Base-by-base conservation (phyloP, 2,329 filamentous ascomycete genomes). In the Fusarium temperatum region DNA sequence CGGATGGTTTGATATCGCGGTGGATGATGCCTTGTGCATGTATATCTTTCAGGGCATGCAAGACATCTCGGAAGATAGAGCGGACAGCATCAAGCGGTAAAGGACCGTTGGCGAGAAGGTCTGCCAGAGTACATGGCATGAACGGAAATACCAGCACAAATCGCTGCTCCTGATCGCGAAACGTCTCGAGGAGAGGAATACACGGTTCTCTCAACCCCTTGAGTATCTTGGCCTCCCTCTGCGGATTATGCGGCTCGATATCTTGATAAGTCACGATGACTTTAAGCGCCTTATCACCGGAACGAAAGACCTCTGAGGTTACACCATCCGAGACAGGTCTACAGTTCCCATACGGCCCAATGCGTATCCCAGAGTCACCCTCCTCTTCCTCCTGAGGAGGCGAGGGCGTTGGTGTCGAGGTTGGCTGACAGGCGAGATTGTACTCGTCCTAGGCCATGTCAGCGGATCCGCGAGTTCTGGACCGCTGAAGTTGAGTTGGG, bases 1-100 rank as follows among this genome's bases (percentile, higher is more conserved):
- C 97, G 0, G 94, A 95, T 2, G 96, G 96, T 79, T 99, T 99
- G 80, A 99, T 85, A 79, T 99, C 96, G 64, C 96, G 91, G 81
- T 99, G 96, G 62, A 99, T 92, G 66, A 99, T 95, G 13, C 90
- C 92, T 30, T 90, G 84, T 13, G 81, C 76, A 80, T 99, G 96
- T 5, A 98, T 85, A 76, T 93, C 88, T 5, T 84, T 84, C 5
- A 99, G 87, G 8, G 90, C 95, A 8, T 83, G 81, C 79, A 98
- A 93, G 12, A 96, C 79, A 75, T 95, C 91, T 17, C 66, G 83
- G 82, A 87, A 96, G 81, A 86, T 89, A 28, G 79, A 75, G 26
- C 80, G 79, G 20, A 85, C 71, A 13, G 81, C 80, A 20, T 74
- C 24, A 8, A 72, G 67, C 4, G 83, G 61, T 20, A 87, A 70